Evolutionary conservation across 176 grass and related monocot species (phyloP).

Genomic region (Eragrostis curvula): DNA sequence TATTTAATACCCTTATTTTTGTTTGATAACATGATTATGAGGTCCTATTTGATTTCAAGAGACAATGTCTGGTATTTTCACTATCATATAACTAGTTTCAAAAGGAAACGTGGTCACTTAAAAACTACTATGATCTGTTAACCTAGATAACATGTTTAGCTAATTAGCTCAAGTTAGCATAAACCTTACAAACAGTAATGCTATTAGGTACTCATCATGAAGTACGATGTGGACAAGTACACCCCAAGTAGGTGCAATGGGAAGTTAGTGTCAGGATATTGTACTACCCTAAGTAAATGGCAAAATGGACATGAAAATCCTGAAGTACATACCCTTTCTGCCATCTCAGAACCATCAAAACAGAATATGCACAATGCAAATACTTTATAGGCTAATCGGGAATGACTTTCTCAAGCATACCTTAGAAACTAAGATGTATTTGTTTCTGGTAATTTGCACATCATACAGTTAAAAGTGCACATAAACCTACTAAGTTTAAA

Average conservation of each 20-base stretch:
- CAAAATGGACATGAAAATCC: slow-evolving; percentile 18
- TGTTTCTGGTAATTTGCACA: too few species aligned
- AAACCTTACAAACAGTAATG: slow-evolving; percentile 13
- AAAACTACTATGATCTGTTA: background rate
- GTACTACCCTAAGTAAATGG: background rate
- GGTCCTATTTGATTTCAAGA: background rate
- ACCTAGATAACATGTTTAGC: background rate
- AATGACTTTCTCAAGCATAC: too few species aligned
- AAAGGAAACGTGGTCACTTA: background rate
- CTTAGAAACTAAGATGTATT: too few species aligned
- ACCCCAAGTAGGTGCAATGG: background rate
- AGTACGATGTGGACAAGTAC: background rate
- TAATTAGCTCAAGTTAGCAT: slow-evolving; percentile 18
- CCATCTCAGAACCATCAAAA: slow-evolving; percentile 18
- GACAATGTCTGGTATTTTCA: too few species aligned
- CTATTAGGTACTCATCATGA: background rate
- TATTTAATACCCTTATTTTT: background rate
- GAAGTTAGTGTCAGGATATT: slow-evolving; percentile 1
- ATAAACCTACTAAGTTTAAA: too few species aligned
- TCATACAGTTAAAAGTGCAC: too few species aligned
- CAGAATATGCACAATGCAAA: too few species aligned
- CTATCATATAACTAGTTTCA: too few species aligned
- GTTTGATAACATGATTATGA: slow-evolving; percentile 8
- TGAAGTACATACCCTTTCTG: background rate
- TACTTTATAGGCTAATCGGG: too few species aligned